Conservation (phyloP, 768 basidiomycete genomes). For the Tylopilus cervinicoccineus region DNA sequence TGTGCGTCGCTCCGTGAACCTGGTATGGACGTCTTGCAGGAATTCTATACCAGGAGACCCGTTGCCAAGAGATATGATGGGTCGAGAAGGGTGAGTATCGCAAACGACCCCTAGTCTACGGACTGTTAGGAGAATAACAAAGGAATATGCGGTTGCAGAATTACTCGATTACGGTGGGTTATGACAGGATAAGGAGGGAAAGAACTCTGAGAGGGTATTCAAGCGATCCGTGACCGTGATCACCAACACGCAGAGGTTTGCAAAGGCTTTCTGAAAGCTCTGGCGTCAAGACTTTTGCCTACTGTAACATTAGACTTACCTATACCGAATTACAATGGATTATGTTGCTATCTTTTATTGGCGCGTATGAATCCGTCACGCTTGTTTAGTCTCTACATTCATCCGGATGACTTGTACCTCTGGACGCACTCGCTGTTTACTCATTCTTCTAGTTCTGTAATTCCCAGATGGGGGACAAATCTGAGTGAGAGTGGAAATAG, state of each 20-base stretch:
- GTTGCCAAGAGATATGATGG: background rate
- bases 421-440: too few species aligned
- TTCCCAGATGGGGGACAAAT: too few species aligned
- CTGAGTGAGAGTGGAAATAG: too few species aligned
- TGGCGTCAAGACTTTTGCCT: background rate
- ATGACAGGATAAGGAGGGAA: background rate
- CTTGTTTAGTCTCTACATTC: background rate
- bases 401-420: too few species aligned
- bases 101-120: background rate
- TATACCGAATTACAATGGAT: background rate
- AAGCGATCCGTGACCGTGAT: constrained; percentile 14
- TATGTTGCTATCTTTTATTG: background rate
- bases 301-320: background rate
- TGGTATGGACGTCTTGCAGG: background rate
- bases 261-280: background rate
- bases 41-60: background rate
- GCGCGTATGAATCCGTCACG: background rate
- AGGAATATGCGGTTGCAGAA: constrained; percentile 5
- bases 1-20: background rate
- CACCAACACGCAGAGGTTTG: background rate
- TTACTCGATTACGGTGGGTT: constrained; percentile 8
- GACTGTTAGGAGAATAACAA: background rate
- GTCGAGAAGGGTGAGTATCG: background rate
- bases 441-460: too few species aligned
- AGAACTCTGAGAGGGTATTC: constrained; percentile 6